Base-by-base conservation (phyloP, 176 grass and related monocot genomes). In the Miscanthus lutarioriparius region DNA sequence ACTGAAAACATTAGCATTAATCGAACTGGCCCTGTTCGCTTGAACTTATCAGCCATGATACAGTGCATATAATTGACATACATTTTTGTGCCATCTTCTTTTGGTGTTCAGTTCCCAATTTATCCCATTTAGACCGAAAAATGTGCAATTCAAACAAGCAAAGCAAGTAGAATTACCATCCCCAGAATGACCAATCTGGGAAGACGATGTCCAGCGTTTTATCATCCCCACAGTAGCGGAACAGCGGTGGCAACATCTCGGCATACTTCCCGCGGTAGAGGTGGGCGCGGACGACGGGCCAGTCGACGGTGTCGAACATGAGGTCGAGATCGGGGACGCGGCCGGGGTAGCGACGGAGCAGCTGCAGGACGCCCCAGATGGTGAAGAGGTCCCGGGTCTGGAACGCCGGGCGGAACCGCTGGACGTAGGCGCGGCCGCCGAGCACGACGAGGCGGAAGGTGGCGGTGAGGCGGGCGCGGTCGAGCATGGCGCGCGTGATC, bases 101-200 rank as follows among this genome's bases (percentile, higher is more conserved):
- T n/a, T n/a, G 5, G 3, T 75, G 13, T 14, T n/a, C 30, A 10
- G 14, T 28, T 78, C 1, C 25, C 23, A 15, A 28, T 43, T 44
- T 41, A 20, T 53, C 19, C 48, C 25, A 81, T 67, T n/a, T 56
- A 63, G 39, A 77, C 44, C 32, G 0, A 44, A 77, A 72, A 77
- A 72, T 59, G 14, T 5, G 13, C 8, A 17, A 72, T 3, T 65
- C 1, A 47, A 48, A 68, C 15, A 75, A n/a, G 0, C 0, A 61
- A 30, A 2, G 56, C 1, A 38, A 43, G 49, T 61, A 17, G 45
- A 85, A 88, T 98, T 96, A 99, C 93, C 93, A 96, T 74, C 96
- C 96, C 96, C 93, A 99, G 47, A 96, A 99, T 14, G 96, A 94
- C 96, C 96, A 99, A 69, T 99, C 93, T 4, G 93, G 96, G 79